These are phyloP conservation scores for Podosphaera xanthii DNA, from an alignment of 2,329 filamentous ascomycete genomes.

Conservation along the genomic window DNA sequence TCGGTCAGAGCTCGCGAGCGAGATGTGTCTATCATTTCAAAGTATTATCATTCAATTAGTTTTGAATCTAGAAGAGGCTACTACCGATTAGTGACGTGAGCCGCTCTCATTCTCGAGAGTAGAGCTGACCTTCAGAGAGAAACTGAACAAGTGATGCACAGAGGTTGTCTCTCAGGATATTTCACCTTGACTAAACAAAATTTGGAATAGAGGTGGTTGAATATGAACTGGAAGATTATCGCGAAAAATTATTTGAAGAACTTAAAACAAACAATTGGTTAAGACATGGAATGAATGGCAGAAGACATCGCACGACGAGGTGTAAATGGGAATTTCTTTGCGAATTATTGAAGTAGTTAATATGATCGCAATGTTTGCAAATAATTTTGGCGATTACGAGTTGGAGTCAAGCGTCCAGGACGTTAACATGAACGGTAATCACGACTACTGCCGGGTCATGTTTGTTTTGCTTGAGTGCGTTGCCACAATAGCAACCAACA, in stretches of 20 bases:
- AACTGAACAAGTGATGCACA: not conserved
- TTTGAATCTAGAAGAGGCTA: not conserved
- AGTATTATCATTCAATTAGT: not conserved
- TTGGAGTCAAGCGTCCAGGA: not conserved
- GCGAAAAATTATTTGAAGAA: not conserved
- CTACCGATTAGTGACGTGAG: not conserved
- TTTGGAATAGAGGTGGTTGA: not conserved
- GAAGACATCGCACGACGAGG: not conserved
- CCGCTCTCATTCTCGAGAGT: not conserved
- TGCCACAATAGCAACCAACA: not conserved
- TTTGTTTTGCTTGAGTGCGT: not conserved
- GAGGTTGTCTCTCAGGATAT: not conserved
- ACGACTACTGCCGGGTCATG: not conserved
- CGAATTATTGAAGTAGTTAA: not conserved
- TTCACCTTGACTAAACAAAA: not conserved
- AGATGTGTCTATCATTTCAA: slow-evolving; percentile 28
- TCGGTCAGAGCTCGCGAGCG: slow-evolving; percentile 63
- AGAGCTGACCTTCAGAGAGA: not conserved
- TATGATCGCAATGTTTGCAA: not conserved
- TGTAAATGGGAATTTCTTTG: not conserved
- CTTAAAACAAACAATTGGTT: not conserved
- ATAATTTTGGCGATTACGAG: not conserved
- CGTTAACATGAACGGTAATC: not conserved
- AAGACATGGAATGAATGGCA: not conserved
- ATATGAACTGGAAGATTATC: not conserved